Evolutionary conservation across 1,284 basidiomycete species (phyloP).

Genomic region (Puccinia novopanici): DNA sequence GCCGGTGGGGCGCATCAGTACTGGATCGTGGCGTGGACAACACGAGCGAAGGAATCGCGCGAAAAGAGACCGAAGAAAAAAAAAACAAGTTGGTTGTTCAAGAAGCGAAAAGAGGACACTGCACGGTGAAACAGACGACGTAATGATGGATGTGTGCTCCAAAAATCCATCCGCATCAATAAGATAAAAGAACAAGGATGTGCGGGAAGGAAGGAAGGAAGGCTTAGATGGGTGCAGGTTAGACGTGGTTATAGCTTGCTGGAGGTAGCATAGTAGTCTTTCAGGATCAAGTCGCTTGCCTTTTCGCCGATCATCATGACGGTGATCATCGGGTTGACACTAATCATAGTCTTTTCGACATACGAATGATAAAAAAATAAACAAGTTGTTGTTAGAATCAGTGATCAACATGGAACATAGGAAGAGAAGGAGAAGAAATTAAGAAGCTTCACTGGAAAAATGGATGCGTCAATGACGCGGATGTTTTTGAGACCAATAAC

Average conservation of each 20-base stretch:
- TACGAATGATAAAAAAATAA: too few relatives aligned
- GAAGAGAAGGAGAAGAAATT: neutral
- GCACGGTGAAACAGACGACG: neutral
- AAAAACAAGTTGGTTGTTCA: too few relatives aligned
- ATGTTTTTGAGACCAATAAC: slow-evolving; percentile 57
- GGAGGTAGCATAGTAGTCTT: slow-evolving; percentile 54
- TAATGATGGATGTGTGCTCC: too few relatives aligned
- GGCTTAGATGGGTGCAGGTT: too few relatives aligned
- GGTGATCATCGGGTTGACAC: slow-evolving; percentile 59
- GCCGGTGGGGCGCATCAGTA: too few relatives aligned
- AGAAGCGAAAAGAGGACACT: too few relatives aligned
- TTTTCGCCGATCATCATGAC: slow-evolving; percentile 59
- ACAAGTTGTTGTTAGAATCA: too few relatives aligned
- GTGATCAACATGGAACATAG: too few relatives aligned
- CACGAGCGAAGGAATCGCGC: too few relatives aligned
- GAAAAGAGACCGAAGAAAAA: too few relatives aligned
- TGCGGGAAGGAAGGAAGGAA: neutral
- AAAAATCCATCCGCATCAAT: too few relatives aligned
- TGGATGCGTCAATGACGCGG: slow-evolving; percentile 58
- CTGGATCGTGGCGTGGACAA: too few relatives aligned
- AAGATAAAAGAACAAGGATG: neutral
- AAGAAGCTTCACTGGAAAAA: slow-evolving; percentile 54
- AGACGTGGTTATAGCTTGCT: slow-evolving; percentile 17
- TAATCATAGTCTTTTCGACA: slow-evolving; percentile 56
- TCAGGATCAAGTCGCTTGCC: slow-evolving; percentile 57